Evolutionary conservation across 306 rosid species (phyloP).

Genomic region (Dryas drummondii): DNA sequence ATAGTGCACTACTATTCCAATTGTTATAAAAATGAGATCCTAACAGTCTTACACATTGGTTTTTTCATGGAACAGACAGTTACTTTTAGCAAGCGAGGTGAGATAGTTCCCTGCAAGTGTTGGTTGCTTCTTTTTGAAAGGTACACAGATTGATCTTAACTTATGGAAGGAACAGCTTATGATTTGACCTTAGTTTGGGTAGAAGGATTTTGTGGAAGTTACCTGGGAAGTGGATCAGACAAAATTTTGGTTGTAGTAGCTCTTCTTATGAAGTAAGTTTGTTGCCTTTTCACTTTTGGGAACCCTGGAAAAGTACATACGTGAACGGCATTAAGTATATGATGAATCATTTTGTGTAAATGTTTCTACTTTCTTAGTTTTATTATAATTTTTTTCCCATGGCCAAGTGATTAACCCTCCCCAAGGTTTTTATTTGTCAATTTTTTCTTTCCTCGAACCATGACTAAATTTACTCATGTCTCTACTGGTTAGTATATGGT

Average conservation of each 20-base stretch:
- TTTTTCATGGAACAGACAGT: constrained; percentile 20
- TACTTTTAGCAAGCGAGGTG: constrained; percentile 13
- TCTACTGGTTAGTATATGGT: too few relatives aligned
- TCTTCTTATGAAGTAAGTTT: constrained; percentile 5
- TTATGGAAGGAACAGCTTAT: constrained; percentile 1
- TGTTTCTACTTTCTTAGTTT: background rate
- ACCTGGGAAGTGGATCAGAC: background rate
- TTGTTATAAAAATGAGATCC: background rate
- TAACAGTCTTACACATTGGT: background rate
- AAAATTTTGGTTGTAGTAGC: background rate
- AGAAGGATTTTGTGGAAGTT: background rate
- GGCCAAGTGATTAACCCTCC: too few relatives aligned
- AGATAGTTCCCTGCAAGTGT: background rate
- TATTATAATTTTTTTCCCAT: too few relatives aligned
- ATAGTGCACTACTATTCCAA: background rate
- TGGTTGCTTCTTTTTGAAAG: constrained; percentile 4
- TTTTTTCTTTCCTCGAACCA: too few relatives aligned
- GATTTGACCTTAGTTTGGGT: constrained; percentile 4
- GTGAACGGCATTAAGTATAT: background rate
- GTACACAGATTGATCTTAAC: background rate
- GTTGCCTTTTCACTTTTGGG: background rate
- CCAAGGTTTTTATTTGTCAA: too few relatives aligned
- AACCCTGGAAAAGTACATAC: background rate
- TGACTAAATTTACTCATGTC: too few relatives aligned
- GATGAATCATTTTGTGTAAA: too few relatives aligned